Evolutionary conservation across 2,329 filamentous ascomycete species (phyloP), one percentile per base, ranked within the genome.

Genomic region (Aspergillus sclerotialis): DNA sequence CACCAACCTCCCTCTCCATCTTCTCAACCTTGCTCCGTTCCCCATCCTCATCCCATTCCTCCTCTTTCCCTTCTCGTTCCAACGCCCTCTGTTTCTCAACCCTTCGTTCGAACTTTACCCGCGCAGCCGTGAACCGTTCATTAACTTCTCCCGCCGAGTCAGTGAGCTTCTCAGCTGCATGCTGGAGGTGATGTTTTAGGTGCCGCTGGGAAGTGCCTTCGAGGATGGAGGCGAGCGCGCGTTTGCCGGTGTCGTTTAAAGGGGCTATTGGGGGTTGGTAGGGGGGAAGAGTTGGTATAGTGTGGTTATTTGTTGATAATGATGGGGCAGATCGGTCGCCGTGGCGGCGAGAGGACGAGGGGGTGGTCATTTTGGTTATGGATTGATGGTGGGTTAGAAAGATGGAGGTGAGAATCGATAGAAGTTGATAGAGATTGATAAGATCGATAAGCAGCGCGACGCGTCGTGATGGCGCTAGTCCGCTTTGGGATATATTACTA

Each of bases 181-280:
- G 52, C 14, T 61, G 55, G 15, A 77, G 55, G 28, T 76, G 67
- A 2, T 61, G 61, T 26, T 69, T 68, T 1, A 80, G 57, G 12
- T 63, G 60, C 1, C 52, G 46, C 7, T 72, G 51, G 12, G 64
- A 56, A 7, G 64, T 55, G 4, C 57, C 58, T 12, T 63, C 52
- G 5, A 65, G 51, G 4, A 82, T 53, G 0, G 55, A 42, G 2
- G 64, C 53, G 4, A 82, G 60, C 2, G 63, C 58, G 15, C 60
- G 58, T 38, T 72, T 68, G 2, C 67, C 67, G 7, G 58, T 50
- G 0, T 45, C 41, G 33, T 68, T 74, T 13, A 81, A 67, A 1
- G 74, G 65, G 36, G 70, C 69, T 7, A 58, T 55, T 2, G 72
- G 73, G 11, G 67, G 61, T 51, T 77, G 61, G 52, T 81, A 80